Evolutionary conservation across 192 early-diverging fungal genomes (phyloP), one percentile per base, ranked within the genome.

Genomic region (Linnemannia zychae): DNA sequence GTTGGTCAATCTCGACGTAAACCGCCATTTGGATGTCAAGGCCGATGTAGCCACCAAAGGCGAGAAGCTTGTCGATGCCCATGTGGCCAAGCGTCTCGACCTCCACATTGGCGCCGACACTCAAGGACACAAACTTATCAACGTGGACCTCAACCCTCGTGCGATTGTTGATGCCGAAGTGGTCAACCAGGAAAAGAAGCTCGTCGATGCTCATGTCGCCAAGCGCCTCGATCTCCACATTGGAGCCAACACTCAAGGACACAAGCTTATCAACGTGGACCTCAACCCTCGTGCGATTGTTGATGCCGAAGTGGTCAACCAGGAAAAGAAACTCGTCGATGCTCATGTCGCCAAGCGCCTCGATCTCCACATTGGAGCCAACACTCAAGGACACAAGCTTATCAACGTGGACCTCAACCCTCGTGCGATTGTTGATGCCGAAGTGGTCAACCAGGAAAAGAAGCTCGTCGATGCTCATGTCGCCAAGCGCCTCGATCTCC

Each of bases 251-350:
- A n/a, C 28, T 60, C 70, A 69, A 31, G 22, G 24, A 12, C 24
- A 53, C 57, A 49, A 68, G 33, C 38, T 40, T 9, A 50, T 72
- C 28, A 71, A 46, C n/a, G 66, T 74, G n/a, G n/a, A 36, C 36
- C 46, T 74, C 48, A 33, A 46, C 34, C 70, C 47, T 48, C 60
- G 71, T n/a, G 28, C 67, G 2, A 52, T 36, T 38, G 20, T 73
- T 65, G 47, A 68, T 28, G 33, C 47, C 38, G 9, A 48, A 6
- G 9, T 46, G 9, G 7, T 11, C 3, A 67, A 37, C 5, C 65
- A 66, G 24, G 67, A 44, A 44, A 44, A 33, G 36, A 46, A 46
- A 44, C 4, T n/a, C 3, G 63, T 7, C 2, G 36, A 46, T 15
- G 63, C 24, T n/a, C 2, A 52, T 16, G 6, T 71, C 7, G 13